Evolutionary conservation across 2,329 filamentous ascomycete species (phyloP).

Genomic region (Aspergillus chevalieri): DNA sequence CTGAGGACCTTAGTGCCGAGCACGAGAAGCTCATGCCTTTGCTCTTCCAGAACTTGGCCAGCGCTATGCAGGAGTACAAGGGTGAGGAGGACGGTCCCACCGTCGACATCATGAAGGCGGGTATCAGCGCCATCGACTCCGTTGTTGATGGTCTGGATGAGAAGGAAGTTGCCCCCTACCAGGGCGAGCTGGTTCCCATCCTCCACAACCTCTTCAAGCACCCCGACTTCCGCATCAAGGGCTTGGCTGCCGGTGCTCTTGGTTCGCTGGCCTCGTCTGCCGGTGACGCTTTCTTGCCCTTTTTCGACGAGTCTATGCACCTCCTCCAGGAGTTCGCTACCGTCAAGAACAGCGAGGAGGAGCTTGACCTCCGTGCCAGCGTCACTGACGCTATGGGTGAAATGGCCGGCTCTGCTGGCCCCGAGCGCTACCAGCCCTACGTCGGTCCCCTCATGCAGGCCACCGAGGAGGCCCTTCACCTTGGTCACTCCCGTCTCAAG

Average conservation of each 20-base stretch:
- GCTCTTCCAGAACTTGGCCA: conserved; percentile 81
- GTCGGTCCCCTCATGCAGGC: conserved; percentile 85
- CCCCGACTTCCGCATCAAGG: conserved; percentile 83
- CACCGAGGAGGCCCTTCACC: conserved; percentile 80
- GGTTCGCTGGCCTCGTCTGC: conserved; percentile 85
- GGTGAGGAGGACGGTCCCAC: conserved; percentile 64
- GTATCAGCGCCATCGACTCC: conserved; percentile 84
- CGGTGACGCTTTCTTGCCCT: conserved; percentile 78
- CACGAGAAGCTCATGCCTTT: conserved; percentile 79
- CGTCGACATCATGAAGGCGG: conserved; percentile 79
- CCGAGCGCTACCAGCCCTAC: conserved; percentile 81
- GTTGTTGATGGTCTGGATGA: conserved; percentile 74
- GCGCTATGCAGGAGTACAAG: conserved; percentile 64
- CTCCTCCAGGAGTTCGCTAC: conserved; percentile 76
- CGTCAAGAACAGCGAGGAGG: conserved; percentile 83
- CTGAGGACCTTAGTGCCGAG: conserved; percentile 79
- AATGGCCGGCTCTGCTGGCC: conserved; percentile 81
- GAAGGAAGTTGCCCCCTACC: conserved; percentile 74
- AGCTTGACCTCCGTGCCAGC: conserved; percentile 80
- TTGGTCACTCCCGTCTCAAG: conserved; percentile 83
- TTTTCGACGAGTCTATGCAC: conserved; percentile 84
- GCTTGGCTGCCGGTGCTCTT: conserved; percentile 78
- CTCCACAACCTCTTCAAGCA: conserved; percentile 79
- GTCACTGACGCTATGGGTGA: conserved; percentile 91
- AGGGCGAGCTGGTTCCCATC: conserved; percentile 73